Evolutionary conservation across 345 rosid genomes (phyloP).

Genomic region (Sonneratia alba): DNA sequence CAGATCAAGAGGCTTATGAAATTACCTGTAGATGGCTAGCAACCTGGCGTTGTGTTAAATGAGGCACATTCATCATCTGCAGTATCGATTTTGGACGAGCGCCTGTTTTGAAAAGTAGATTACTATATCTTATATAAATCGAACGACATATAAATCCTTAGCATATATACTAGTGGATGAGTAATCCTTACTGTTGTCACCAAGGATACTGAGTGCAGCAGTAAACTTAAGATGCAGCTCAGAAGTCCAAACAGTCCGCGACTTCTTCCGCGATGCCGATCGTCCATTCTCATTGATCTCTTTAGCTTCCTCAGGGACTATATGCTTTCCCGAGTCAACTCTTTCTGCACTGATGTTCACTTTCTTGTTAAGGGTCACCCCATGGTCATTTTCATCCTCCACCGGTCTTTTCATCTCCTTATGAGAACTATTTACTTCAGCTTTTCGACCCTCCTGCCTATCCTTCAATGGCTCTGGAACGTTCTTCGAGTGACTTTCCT

Average conservation of each 20-base stretch:
- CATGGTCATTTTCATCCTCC: not conserved
- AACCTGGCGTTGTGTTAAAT: conserved; percentile 37
- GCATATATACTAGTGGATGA: not conserved
- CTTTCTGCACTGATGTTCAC: not conserved
- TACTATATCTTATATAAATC: not conserved
- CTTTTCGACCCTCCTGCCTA: not conserved
- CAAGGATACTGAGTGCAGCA: conserved; percentile 26
- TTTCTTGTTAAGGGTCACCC: not conserved
- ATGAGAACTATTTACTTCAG: not conserved
- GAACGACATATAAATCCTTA: not conserved
- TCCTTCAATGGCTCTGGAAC: not conserved
- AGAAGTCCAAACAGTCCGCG: conserved; percentile 19
- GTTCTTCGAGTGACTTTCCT: not conserved
- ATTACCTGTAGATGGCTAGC: conserved; percentile 57
- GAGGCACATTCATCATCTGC: conserved; percentile 31
- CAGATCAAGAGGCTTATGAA: not conserved
- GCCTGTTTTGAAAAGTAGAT: conserved; percentile 14
- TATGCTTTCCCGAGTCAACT: not conserved
- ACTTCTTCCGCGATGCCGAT: not conserved
- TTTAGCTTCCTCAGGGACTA: not conserved
- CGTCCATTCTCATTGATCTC: not conserved
- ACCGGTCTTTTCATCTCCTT: not conserved
- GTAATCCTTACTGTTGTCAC: conserved; percentile 8
- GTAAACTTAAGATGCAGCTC: conserved; percentile 37
- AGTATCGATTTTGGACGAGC: conserved; percentile 34